These are phyloP conservation scores for carrot (Daucus carota) DNA, from an alignment of 129 eudicot species.

Conservation along the genomic window DH1_v3.0 NC_030382.2:49166001-49166500, in stretches of 20 bases:
- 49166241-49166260: neutral
- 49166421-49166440: slow-evolving; percentile 10
- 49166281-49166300: neutral
- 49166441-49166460: neutral
- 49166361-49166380: slow-evolving; percentile 89
- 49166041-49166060: neutral
- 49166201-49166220: neutral
- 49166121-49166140: neutral
- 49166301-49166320: neutral
- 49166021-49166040: neutral
- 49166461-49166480: slow-evolving; percentile 15
- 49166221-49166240: neutral
- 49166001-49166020: neutral
- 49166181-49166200: neutral
- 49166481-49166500: slow-evolving; percentile 99
- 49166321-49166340: neutral
- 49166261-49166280: neutral
- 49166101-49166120: too few relatives aligned
- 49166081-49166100: neutral
- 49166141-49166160: neutral
- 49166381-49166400: slow-evolving; percentile 66
- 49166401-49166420: slow-evolving; percentile 20
- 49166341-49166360: slow-evolving; percentile 43
- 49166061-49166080: neutral
- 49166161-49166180: neutral